phyloP scores from a whole-genome alignment of 768 basidiomycete species.

The Chalciporus pseudorubinellus region DNA sequence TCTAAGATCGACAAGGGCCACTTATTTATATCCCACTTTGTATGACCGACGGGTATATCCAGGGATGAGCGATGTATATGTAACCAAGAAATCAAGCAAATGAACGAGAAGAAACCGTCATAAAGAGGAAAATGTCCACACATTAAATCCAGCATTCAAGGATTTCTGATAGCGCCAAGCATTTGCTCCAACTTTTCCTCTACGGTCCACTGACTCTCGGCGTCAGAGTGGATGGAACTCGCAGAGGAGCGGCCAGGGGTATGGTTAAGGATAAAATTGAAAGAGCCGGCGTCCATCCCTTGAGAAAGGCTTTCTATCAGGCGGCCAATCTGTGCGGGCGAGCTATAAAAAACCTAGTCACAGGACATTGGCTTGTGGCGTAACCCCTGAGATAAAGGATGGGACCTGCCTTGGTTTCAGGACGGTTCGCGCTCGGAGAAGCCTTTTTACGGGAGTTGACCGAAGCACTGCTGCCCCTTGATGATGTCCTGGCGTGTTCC shows the following conservation, averaged over 20 bases:
- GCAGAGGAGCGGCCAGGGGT: slow-evolving; percentile 53
- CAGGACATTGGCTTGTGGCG: slow-evolving; percentile 9
- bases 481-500: slow-evolving; percentile 66
- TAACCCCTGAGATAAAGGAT: slow-evolving; percentile 2
- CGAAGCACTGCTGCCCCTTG: slow-evolving; percentile 61
- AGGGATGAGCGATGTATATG: slow-evolving; percentile 20
- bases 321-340: slow-evolving; percentile 75
- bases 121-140: slow-evolving; percentile 10
- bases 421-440: slow-evolving; percentile 54
- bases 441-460: slow-evolving; percentile 60
- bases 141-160: slow-evolving; percentile 31
- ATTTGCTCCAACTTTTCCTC: slow-evolving; percentile 77
- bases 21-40: slow-evolving; percentile 35
- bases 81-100: slow-evolving; percentile 14
- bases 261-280: slow-evolving; percentile 62
- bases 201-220: slow-evolving; percentile 64
- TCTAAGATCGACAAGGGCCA: slow-evolving; percentile 12
- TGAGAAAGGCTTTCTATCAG: slow-evolving; percentile 82
- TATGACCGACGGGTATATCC: slow-evolving; percentile 31
- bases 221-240: slow-evolving; percentile 59
- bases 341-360: slow-evolving; percentile 38
- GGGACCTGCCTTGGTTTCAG: slow-evolving; percentile 76
- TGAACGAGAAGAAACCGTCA: slow-evolving; percentile 13
- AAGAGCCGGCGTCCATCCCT: slow-evolving; percentile 78
- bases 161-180: slow-evolving; percentile 43